A percentile compares a stretch with the other conserved stretches of the same genome.
Conservation (phyloP, 495 filamentous ascomycete species). For the Lophium mytilinum region DNA sequence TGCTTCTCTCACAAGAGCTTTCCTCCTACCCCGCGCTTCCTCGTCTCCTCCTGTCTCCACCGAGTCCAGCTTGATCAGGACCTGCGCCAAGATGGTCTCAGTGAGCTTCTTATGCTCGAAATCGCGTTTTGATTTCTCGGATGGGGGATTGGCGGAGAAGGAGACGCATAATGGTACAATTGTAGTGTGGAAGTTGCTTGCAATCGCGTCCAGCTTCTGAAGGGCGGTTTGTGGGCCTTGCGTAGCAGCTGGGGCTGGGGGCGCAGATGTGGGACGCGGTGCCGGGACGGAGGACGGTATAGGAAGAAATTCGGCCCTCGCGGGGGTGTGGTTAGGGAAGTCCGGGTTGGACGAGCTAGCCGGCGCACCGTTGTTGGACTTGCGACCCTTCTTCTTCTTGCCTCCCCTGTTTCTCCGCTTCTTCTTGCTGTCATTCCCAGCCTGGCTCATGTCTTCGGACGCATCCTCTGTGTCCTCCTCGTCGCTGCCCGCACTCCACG, state of each 20-base stretch:
- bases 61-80: slow-evolving; percentile 51
- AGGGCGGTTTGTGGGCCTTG: slow-evolving; percentile 44
- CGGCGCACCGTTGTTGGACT: background rate
- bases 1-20: slow-evolving; percentile 25
- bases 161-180: slow-evolving; percentile 58
- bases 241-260: slow-evolving; percentile 23
- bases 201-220: slow-evolving; percentile 66
- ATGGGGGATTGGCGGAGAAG: slow-evolving; percentile 59
- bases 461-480: slow-evolving; percentile 35
- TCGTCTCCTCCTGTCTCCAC: slow-evolving; percentile 22
- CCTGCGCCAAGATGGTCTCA: slow-evolving; percentile 76
- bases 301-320: slow-evolving; percentile 12
- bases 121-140: slow-evolving; percentile 59
- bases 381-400: slow-evolving; percentile 21
- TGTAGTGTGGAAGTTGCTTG: slow-evolving; percentile 54
- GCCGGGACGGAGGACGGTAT: slow-evolving; percentile 37
- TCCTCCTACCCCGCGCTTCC: slow-evolving; percentile 17
- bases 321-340: slow-evolving; percentile 19
- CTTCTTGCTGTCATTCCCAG: slow-evolving; percentile 15
- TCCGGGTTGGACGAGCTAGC: slow-evolving; percentile 25
- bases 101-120: slow-evolving; percentile 73
- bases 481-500: slow-evolving; percentile 39
- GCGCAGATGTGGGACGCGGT: slow-evolving; percentile 29
- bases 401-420: slow-evolving; percentile 10
- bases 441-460: slow-evolving; percentile 7